These are phyloP conservation scores for Hippophae tibetana DNA, from an alignment of 306 rosid genomes.

Conservation along the genomic window DNA sequence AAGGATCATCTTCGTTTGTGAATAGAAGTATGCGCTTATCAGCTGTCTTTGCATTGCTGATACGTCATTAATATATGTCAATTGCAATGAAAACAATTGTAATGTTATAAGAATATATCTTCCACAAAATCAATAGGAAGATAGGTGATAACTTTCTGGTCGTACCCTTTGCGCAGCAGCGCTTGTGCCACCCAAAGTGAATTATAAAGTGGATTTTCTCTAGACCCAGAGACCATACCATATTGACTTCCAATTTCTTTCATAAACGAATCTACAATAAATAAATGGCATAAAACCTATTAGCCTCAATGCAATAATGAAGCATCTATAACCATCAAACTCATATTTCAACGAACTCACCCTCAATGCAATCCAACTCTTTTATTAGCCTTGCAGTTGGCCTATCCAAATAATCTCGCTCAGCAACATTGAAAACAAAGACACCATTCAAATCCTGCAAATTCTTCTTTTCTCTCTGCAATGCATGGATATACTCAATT, in stretches of 20 bases:
- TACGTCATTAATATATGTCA: conserved; percentile 15
- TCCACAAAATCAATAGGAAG: conserved; percentile 6
- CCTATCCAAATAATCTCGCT: conserved; percentile 71
- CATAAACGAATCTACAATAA: conserved; percentile 50
- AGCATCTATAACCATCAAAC: background rate
- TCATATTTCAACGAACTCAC: conserved; percentile 27
- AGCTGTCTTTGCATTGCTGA: conserved; percentile 66
- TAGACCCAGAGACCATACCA: conserved; percentile 62
- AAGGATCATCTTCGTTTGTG: conserved; percentile 94
- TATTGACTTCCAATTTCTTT: conserved; percentile 69
- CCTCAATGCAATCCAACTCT: conserved; percentile 54
- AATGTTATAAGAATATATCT: background rate
- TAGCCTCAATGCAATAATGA: background rate
- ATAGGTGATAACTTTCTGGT: background rate
- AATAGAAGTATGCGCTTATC: conserved; percentile 78
- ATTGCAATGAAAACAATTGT: conserved; percentile 4
- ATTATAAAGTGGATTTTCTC: conserved; percentile 81
- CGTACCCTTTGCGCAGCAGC: conserved; percentile 83
- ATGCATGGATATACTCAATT: background rate
- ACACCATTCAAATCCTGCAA: conserved; percentile 71
- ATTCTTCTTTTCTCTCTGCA: conserved; percentile 78
- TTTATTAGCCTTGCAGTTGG: conserved; percentile 83
- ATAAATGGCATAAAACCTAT: background rate
- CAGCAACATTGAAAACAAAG: conserved; percentile 59
- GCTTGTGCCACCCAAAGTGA: conserved; percentile 93